These are phyloP conservation scores for Aspergillus sp. DNA, from an alignment of 2,329 filamentous ascomycete genomes.

Conservation along the genomic window DNA sequence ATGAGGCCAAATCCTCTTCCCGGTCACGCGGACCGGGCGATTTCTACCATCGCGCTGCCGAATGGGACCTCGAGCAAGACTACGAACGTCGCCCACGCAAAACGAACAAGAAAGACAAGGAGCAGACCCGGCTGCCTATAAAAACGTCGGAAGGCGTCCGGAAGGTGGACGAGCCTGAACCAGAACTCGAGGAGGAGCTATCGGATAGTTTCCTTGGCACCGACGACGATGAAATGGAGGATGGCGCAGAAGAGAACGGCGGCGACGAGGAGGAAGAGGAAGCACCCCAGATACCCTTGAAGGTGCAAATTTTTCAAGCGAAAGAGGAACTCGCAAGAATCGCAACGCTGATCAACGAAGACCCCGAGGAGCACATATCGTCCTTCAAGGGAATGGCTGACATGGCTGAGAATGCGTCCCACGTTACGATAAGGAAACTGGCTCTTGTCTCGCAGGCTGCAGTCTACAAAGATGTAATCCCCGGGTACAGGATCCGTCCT, in stretches of 20 bases:
- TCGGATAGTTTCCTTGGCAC: conserved; percentile 56
- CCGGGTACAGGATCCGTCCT: conserved; percentile 87
- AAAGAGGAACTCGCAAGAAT: conserved; percentile 88
- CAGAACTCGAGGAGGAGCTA: conserved; percentile 39
- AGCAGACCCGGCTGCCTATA: conserved; percentile 70
- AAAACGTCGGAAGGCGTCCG: conserved; percentile 76
- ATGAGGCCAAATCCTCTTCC: conserved; percentile 21
- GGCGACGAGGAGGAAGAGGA: conserved; percentile 40
- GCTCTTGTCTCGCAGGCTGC: conserved; percentile 77
- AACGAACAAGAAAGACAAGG: conserved; percentile 61
- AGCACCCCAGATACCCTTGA: conserved; percentile 58
- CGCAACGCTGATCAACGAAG: conserved; percentile 73
- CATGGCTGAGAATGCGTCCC: conserved; percentile 53
- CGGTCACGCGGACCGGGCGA: conserved; percentile 31
- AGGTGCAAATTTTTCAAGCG: conserved; percentile 72
- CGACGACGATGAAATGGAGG: conserved; percentile 35
- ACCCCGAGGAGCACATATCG: conserved; percentile 80
- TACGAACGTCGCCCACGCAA: conserved; percentile 77
- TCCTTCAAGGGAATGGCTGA: conserved; percentile 69
- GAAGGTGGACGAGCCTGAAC: conserved; percentile 42
- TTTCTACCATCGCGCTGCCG: conserved; percentile 65
- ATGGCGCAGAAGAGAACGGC: conserved; percentile 32
- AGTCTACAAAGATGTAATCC: conserved; percentile 92
- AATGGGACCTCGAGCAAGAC: conserved; percentile 86
- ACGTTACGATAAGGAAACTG: conserved; percentile 72